These are phyloP conservation scores for Penicillium steckii DNA, from an alignment of 495 filamentous ascomycete genomes.

Conservation along the genomic window DNA sequence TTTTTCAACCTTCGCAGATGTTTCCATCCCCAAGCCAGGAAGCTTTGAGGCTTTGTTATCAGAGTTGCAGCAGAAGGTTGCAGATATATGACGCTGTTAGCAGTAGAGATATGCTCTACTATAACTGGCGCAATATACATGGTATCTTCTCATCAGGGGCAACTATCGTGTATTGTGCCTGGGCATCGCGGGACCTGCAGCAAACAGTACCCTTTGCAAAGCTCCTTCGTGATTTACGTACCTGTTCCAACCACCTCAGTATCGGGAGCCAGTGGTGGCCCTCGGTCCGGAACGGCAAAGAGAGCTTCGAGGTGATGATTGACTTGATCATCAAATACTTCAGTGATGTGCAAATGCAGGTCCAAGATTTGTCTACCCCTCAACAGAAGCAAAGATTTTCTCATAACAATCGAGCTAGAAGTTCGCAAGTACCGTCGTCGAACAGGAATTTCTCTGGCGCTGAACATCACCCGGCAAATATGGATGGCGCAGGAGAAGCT, in stretches of 20 bases:
- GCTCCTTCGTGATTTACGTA: slow-evolving; percentile 22
- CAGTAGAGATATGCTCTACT: slow-evolving; percentile 14
- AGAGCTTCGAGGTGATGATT: slow-evolving; percentile 25
- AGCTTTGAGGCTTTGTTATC: slow-evolving; percentile 18
- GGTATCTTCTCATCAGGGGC: slow-evolving; percentile 25
- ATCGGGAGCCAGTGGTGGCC: slow-evolving; percentile 30
- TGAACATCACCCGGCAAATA: not conserved
- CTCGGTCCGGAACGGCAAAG: slow-evolving; percentile 23
- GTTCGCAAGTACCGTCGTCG: not conserved
- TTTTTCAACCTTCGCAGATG: slow-evolving; percentile 24
- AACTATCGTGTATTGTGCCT: slow-evolving; percentile 25
- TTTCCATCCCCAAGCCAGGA: slow-evolving; percentile 16
- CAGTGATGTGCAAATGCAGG: slow-evolving; percentile 6
- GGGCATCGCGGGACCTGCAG: slow-evolving; percentile 21
- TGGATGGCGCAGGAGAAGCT: not conserved
- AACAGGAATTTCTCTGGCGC: not conserved
- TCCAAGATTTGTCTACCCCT: not conserved
- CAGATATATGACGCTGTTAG: slow-evolving; percentile 21
- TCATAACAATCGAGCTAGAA: not conserved
- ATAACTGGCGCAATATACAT: slow-evolving; percentile 28
- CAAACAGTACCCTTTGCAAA: slow-evolving; percentile 15
- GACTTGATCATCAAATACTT: slow-evolving; percentile 22
- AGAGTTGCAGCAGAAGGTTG: slow-evolving; percentile 16
- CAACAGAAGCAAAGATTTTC: not conserved
- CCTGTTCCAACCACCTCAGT: slow-evolving; percentile 27